Conservation (phyloP, 164 flowering plant genomes). For the Tetrastigma voinierianum region DNA sequence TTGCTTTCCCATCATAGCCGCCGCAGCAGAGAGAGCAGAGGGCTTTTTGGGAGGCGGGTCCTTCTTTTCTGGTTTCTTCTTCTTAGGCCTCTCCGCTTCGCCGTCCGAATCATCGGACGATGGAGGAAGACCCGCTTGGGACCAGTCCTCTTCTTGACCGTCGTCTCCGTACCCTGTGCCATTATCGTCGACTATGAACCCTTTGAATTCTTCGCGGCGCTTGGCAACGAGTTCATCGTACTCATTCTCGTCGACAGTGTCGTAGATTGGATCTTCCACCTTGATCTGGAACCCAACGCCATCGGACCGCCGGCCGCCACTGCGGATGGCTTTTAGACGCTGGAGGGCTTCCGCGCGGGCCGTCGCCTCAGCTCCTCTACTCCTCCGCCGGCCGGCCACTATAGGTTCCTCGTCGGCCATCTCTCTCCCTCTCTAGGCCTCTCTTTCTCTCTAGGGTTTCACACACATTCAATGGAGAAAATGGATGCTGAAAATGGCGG, state of each 20-base stretch:
- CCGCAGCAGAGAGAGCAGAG: conserved; percentile 68
- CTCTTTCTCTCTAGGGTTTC: not conserved
- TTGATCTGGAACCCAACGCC: conserved; percentile 55
- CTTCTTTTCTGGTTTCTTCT: conserved; percentile 54
- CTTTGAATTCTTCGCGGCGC: conserved; percentile 63
- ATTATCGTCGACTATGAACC: conserved; percentile 81
- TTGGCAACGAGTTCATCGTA: conserved; percentile 67
- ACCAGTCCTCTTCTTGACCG: conserved; percentile 95
- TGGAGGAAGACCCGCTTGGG: conserved; percentile 31
- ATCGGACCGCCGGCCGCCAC: conserved; percentile 57
- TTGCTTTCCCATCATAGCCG: conserved; percentile 90
- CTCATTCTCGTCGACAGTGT: conserved; percentile 72
- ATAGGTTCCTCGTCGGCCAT: conserved; percentile 45
- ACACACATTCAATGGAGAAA: no score
- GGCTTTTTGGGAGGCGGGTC: conserved; percentile 45
- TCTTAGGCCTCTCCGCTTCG: conserved; percentile 41
- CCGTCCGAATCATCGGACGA: conserved; percentile 75
- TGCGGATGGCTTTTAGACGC: conserved; percentile 58
- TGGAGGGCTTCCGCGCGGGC: conserved; percentile 56
- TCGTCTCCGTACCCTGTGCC: conserved; percentile 82
- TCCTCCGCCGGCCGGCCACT: conserved; percentile 38
- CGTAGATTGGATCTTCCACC: conserved; percentile 78
- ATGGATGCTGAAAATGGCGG: not conserved
- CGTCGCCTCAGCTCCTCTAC: conserved; percentile 48
- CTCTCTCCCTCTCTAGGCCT: conserved; percentile 12